phyloP scores from a whole-genome alignment of 1,139 yeast genomes.

The Sugiyamaella japonica region DNA sequence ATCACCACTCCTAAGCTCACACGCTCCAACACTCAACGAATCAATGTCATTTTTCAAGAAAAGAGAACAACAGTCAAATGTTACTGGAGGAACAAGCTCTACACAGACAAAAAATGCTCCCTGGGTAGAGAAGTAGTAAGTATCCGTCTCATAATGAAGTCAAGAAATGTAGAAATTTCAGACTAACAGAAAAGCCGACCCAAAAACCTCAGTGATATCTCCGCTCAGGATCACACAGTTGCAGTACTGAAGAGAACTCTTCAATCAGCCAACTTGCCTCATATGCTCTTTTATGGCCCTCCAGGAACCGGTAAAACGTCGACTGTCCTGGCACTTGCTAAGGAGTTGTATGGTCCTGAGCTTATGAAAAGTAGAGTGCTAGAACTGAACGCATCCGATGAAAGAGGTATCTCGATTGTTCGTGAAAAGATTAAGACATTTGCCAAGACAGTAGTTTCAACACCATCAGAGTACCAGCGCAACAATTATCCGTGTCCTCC shows the following conservation, averaged over 20 bases:
- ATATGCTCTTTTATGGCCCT: slow-evolving; percentile 95
- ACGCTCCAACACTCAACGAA: not conserved
- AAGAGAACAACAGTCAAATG: slow-evolving; percentile 4
- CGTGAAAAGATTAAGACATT: slow-evolving; percentile 90
- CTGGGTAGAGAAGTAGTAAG: slow-evolving; percentile 74
- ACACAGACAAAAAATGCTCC: slow-evolving; percentile 41
- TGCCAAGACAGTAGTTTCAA: slow-evolving; percentile 84
- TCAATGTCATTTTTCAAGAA: slow-evolving; percentile 20
- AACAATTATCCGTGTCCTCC: slow-evolving; percentile 71
- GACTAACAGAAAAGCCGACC: slow-evolving; percentile 55
- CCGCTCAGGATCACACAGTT: slow-evolving; percentile 91
- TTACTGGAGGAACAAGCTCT: not conserved
- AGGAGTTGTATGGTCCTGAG: slow-evolving; percentile 67
- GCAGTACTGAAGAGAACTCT: slow-evolving; percentile 79
- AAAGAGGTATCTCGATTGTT: slow-evolving; percentile 89
- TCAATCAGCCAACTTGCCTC: slow-evolving; percentile 82
- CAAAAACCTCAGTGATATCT: slow-evolving; percentile 73
- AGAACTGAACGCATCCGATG: slow-evolving; percentile 95
- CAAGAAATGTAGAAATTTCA: not conserved
- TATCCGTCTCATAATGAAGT: slow-evolving; percentile 15
- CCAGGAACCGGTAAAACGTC: slow-evolving; percentile 98
- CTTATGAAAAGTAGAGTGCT: slow-evolving; percentile 74
- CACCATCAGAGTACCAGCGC: slow-evolving; percentile 67
- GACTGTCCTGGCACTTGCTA: slow-evolving; percentile 83
- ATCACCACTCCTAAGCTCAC: not conserved